Evolutionary conservation across 1,139 yeast species (phyloP), one percentile per base, ranked within the genome.

Genomic region (Suhomyces wounanorum): DNA sequence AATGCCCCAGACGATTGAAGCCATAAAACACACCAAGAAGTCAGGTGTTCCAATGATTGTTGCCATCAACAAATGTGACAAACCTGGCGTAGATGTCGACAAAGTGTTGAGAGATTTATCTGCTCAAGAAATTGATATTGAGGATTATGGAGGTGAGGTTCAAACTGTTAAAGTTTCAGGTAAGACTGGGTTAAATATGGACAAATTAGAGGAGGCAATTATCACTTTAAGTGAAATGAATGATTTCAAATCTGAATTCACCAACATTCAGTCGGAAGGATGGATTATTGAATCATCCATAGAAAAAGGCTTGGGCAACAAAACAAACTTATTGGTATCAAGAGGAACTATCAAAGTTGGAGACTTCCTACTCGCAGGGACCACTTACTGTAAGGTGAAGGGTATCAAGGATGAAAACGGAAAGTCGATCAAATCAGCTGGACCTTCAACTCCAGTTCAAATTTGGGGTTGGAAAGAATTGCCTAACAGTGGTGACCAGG

Each of bases 1-100:
- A 23, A 94, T 88, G 96, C 98, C 99, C 0, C 99, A 94, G 65
- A 95, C 99, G 0, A 79, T 85, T 41, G 99, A 94, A 67, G 98
- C 99, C 1, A 90, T 94, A 52, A 90, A 89, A 60, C 99, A 95
- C 67, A 94, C 96, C 10, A 86, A 87, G 59, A 83, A 82, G 49
- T 84, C 94, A 0, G 89, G 89, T 1, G 96, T 89, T 23, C 96
- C 95, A 0, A 77, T 92, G 57, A 86, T 94, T 53, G 96, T 94
- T 3, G 98, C 98, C 1, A 81, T 95, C 46, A 94, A 95, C 61
- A 94, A 94, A 67, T 88, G 96, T 61, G 99, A 94, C 66, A 87
- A 85, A 60, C 89, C 82, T 1, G 87, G 87, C 25, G 81, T 87
- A 0, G 82, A 90, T 51, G 77, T 85, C 4, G 89, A 84, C 45